A percentile compares a stretch with the other conserved stretches of the same genome.
Conservation (phyloP, 148 eudicot genomes). For the Bassia scoparia region DNA sequence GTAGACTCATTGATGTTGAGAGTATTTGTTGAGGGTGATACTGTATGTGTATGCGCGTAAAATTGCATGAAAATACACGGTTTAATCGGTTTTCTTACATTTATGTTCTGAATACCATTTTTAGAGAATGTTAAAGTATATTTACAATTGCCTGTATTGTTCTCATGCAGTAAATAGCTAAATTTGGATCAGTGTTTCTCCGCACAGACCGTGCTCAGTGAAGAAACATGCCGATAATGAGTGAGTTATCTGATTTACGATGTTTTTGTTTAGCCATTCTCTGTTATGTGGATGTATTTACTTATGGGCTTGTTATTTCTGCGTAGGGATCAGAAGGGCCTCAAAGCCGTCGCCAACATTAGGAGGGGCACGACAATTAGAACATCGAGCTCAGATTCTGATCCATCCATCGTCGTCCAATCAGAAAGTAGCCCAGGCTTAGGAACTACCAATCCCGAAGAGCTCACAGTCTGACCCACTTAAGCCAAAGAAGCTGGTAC, state of each 20-base stretch:
- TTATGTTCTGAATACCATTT: neutral
- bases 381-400: constrained; percentile 64
- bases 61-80: neutral
- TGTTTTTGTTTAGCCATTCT: neutral
- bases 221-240: constrained; percentile 27
- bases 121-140: neutral
- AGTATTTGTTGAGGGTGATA: too few relatives aligned
- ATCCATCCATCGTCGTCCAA: constrained; percentile 55
- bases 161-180: constrained; percentile 9
- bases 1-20: too few relatives aligned
- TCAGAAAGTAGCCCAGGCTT: constrained; percentile 61
- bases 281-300: neutral
- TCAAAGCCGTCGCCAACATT: constrained; percentile 51
- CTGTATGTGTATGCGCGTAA: neutral
- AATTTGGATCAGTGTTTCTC: constrained; percentile 7
- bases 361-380: constrained; percentile 45
- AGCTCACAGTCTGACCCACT: constrained; percentile 53
- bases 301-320: neutral
- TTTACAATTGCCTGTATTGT: neutral
- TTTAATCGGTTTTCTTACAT: neutral
- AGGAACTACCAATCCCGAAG: constrained; percentile 54
- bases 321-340: constrained; percentile 57
- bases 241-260: constrained; percentile 15
- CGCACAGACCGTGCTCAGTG: neutral
- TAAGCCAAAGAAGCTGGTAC: constrained; percentile 73